Evolutionary conservation across 2,329 filamentous ascomycete species (phyloP).

Genomic region (Claviceps citrina): DNA sequence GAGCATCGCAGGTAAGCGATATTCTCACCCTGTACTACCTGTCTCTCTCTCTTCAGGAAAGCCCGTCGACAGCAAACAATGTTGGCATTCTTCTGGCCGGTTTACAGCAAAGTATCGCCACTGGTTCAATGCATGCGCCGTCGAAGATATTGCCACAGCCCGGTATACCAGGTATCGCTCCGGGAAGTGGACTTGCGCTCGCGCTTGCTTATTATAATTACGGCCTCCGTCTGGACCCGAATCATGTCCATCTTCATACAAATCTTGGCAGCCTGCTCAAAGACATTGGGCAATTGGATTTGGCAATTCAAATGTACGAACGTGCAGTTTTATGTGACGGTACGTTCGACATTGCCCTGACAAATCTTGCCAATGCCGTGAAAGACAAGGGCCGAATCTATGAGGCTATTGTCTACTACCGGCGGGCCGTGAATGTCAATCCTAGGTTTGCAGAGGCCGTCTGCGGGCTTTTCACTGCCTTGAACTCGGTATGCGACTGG

Average conservation of each 20-base stretch:
- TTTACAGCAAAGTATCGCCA: constrained; percentile 52
- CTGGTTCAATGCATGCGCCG: constrained; percentile 15
- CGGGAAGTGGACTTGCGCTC: constrained; percentile 74
- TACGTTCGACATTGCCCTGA: constrained; percentile 92
- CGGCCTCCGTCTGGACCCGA: constrained; percentile 68
- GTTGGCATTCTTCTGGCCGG: constrained; percentile 93
- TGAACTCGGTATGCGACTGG: constrained; percentile 97
- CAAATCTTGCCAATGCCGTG: constrained; percentile 91
- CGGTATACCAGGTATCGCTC: constrained; percentile 60
- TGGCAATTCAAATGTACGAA: constrained; percentile 95
- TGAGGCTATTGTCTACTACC: constrained; percentile 87
- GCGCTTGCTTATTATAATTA: constrained; percentile 94
- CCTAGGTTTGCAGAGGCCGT: constrained; percentile 95
- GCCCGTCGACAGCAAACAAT: constrained; percentile 95
- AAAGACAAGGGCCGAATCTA: constrained; percentile 89
- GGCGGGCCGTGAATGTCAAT: constrained; percentile 75
- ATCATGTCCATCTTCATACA: constrained; percentile 91
- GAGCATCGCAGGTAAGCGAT: constrained; percentile 67
- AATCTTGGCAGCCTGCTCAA: constrained; percentile 92
- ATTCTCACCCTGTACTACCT: constrained; percentile 92
- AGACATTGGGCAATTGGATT: constrained; percentile 82
- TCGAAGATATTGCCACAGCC: constrained; percentile 11
- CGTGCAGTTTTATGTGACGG: constrained; percentile 81
- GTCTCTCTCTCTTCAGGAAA: constrained; percentile 84
- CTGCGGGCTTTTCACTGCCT: constrained; percentile 81